These are phyloP conservation scores for Morella rubra DNA, from an alignment of 306 rosid genomes.

Conservation along the genomic window DNA sequence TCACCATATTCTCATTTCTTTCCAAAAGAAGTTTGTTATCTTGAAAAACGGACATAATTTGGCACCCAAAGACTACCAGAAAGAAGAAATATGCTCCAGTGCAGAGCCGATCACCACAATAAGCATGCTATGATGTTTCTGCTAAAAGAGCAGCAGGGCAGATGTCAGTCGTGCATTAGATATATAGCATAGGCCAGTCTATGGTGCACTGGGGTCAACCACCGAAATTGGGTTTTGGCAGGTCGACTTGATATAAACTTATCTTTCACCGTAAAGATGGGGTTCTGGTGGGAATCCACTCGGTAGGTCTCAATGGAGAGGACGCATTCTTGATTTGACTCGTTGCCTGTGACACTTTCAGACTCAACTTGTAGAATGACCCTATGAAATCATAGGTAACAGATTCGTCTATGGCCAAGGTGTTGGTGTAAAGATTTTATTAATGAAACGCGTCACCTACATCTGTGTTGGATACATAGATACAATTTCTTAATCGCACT, in stretches of 20 bases:
- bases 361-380: slow-evolving; percentile 14
- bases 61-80: not conserved
- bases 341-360: not conserved
- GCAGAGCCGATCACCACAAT: slow-evolving; percentile 27
- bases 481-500: no score
- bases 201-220: slow-evolving; percentile 49
- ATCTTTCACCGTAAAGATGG: slow-evolving; percentile 6
- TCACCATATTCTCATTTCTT: not conserved
- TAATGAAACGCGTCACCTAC: no score
- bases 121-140: slow-evolving; percentile 30
- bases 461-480: no score
- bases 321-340: slow-evolving; percentile 15
- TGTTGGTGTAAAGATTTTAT: not conserved
- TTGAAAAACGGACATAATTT: not conserved
- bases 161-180: slow-evolving; percentile 34
- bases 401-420: not conserved
- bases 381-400: not conserved
- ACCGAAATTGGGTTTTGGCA: slow-evolving; percentile 34
- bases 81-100: slow-evolving; percentile 10
- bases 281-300: slow-evolving; percentile 46
- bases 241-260: slow-evolving; percentile 19
- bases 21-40: not conserved
- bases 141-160: slow-evolving; percentile 14
- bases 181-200: slow-evolving; percentile 36
- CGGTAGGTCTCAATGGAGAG: slow-evolving; percentile 3